Base-by-base conservation (phyloP, 805 yeast species). In the Blastobotrys terrestris region DNA sequence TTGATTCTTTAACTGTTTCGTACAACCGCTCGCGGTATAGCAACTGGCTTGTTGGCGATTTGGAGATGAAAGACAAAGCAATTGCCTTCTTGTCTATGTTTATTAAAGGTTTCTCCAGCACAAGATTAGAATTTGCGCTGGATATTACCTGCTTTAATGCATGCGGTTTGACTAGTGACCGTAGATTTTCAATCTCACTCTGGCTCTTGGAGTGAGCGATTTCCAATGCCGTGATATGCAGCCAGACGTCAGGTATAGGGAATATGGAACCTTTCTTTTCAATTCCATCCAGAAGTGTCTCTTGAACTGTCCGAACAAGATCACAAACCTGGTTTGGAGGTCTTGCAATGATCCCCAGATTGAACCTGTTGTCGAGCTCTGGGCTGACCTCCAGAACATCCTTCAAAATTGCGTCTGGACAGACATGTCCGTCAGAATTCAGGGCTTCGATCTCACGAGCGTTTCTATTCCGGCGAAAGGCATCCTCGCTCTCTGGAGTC, bases 171-270 rank as follows among this genome's bases (percentile, higher is more conserved):
- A 26, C 14, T n/a, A 16, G 19, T 5, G 43, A n/a, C 14, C 19
- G 6, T n/a, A 40, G 14, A 5, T 14, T 15, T 18, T 15, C 46
- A 20, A 21, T 44, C 21, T 44, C 44, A 7, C 19, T 4, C 15
- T 19, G 5, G 19, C 31, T 3, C 35, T 21, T n/a, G 2, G 53
- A 51, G 20, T 53, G 54, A 15, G 35, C 46, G 11, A 53, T 45
- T 18, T 53, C 56, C 20, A 46, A 26, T 3, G 50, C 8, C 2
- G 56, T 42, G 2, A 51, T n/a, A 50, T 53, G 56, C 15, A 50
- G 40, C 39, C 45, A 21, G 11, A 39, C 31, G 3, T 39, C 20
- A 2, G 48, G 50, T 2, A 44, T 22, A 8, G 18, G 40, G 51
- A 50, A 53, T n/a, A 53, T 18, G 35, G 31, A 3, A 11, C 8